Evolutionary conservation across 2,329 filamentous ascomycete species (phyloP), one percentile per base, ranked within the genome.

Genomic region (Botrytis paeoniae): DNA sequence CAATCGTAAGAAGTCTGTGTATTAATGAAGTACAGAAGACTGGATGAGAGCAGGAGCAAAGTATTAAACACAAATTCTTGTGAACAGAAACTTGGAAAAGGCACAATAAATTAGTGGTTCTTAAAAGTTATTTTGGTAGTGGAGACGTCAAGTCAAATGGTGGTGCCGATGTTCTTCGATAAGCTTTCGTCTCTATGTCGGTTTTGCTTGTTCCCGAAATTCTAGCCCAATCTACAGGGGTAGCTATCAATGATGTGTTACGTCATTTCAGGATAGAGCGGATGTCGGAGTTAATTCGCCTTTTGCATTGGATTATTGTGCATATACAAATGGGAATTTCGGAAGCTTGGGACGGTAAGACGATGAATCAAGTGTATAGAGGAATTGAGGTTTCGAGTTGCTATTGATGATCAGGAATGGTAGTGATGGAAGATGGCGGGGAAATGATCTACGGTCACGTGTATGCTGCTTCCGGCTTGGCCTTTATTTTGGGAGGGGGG

Each of bases 151-250:
- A 9, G 51, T 29, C 51, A 45, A 32, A 41, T 29, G 61, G 16
- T 39, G 61, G 35, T 68, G 45, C 64, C 48, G 64, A 22, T 39
- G 35, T 68, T 68, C 48, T 45, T 66, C 54, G 64, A 66, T 68
- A 29, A 41, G 32, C 48, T 39, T 35, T 25, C 48, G 48, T 54
- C 48, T 5, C 10, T 54, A 8, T 62, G 20, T n/a, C 54, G 45
- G 25, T 65, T 54, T 14, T 16, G 48, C 12, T 6, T 7, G 20
- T 16, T 32, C 7, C 64, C 43, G 45, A 66, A 39, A 25, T 66
- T 66, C 45, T 66, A 51, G 64, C 22, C 22, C 64, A n/a, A 39
- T 51, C 7, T 29, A 54, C 45, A 39, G 25, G 14, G 64, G 64
- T 37, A 65, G 43, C 62, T 45, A 20, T 35, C 16, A 10, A 12